Base-by-base conservation (phyloP, 306 rosid species). In the Quercus parvula region DNA sequence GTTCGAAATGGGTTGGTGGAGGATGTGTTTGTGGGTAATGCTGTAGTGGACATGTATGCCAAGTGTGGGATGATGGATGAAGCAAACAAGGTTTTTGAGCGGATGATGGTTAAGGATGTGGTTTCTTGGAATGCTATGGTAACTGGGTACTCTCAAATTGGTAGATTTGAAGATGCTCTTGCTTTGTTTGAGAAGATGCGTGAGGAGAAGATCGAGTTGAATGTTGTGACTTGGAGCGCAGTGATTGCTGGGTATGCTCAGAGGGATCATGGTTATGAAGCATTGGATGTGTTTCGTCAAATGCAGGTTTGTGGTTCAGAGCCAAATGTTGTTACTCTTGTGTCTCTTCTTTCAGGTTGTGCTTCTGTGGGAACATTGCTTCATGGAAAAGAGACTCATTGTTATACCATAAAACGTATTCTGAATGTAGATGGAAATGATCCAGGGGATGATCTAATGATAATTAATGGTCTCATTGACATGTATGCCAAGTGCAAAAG, bases 101-200 rank as follows among this genome's bases (percentile, higher is more conserved):
- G 70, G 85, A 94, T 92, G 96, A 75, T 74, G 84, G 82, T 74
- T 68, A 94, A 88, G 89, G 98, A 94, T 84, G 93, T 94, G 78
- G 94, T 94, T 85, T 88, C 96, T 51, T 94, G 97, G 96, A 94
- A 94, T 88, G 89, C 93, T 22, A 90, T 94, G 90, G 96, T 94
- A 12, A 90, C 96, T 1, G 97, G 94, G 46, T 92, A 84, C 86
- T 94, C 98, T 78, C 96, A 87, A 77, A 83, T 81, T 57, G 97
- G 94, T 17, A 83, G 85, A 73, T 90, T 80, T 85, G 93, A 88
- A 14, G 83, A 82, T 78, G 96, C 89, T 31, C 77, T 89, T 64
- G 77, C 88, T 78, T 54, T 94, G 71, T 88, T 89, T 80, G 86
- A 85, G 81, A 87, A 84, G 89, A 94, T 94, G 98, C 70, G 72